A percentile compares a stretch with the other conserved stretches of the same genome.
Conservation (phyloP, 768 basidiomycete species). For the Pulveroboletus sp. region DNA sequence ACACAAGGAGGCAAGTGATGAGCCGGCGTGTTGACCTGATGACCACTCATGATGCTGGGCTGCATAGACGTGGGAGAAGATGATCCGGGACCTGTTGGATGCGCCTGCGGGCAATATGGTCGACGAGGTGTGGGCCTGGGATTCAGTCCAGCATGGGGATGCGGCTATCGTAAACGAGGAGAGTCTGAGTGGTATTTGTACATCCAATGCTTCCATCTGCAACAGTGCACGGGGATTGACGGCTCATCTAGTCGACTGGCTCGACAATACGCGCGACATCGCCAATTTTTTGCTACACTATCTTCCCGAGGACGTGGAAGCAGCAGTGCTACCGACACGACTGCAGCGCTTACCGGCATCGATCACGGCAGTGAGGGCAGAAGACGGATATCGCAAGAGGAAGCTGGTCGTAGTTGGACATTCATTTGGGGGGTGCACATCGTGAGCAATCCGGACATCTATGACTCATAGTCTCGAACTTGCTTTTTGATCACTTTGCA, state of each 20-base stretch:
- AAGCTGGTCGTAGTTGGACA: constrained; percentile 73
- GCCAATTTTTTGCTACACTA: constrained; percentile 68
- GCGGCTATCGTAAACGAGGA: constrained; percentile 65
- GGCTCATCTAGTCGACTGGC: constrained; percentile 60
- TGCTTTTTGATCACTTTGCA: background rate
- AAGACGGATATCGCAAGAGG: constrained; percentile 46
- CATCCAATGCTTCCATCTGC: constrained; percentile 21
- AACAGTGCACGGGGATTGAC: background rate
- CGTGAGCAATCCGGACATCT: constrained; percentile 41
- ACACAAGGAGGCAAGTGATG: constrained; percentile 67
- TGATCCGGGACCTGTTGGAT: constrained; percentile 48
- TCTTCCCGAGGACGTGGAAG: constrained; percentile 43
- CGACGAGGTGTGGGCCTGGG: constrained; percentile 79
- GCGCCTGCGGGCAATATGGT: constrained; percentile 39
- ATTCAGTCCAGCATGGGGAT: constrained; percentile 83
- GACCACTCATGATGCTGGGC: background rate
- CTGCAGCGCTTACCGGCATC: constrained; percentile 44
- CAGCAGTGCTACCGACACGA: constrained; percentile 44
- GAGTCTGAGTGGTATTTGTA: constrained; percentile 55
- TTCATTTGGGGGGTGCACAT: constrained; percentile 76
- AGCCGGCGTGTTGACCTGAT: background rate
- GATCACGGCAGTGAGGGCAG: constrained; percentile 39
- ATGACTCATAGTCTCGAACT: background rate
- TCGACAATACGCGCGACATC: constrained; percentile 72
- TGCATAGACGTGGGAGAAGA: constrained; percentile 74